phyloP scores from a whole-genome alignment of 305 asterid species.

The Plantago lanceolata region DNA sequence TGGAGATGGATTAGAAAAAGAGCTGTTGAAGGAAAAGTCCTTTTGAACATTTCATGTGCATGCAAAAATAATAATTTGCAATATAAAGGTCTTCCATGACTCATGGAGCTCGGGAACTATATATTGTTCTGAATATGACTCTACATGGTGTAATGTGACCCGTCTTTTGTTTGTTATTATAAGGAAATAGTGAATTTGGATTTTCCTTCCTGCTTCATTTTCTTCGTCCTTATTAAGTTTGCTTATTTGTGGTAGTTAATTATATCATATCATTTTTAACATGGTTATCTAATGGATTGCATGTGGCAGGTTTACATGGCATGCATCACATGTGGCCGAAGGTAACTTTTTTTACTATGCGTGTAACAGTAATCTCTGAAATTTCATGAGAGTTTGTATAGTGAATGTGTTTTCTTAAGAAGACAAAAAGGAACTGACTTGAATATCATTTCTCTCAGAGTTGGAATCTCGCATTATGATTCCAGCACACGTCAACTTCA shows the following conservation, averaged over 20 bases:
- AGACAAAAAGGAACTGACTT: conserved; percentile 9
- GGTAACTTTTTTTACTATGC: conserved; percentile 38
- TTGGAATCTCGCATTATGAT: conserved; percentile 85
- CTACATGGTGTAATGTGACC: no score
- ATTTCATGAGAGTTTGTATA: conserved; percentile 13
- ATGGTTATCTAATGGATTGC: conserved; percentile 23
- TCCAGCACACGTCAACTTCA: conserved; percentile 61
- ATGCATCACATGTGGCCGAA: conserved; percentile 70
- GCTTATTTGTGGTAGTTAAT: background rate
- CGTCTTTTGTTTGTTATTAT: no score
- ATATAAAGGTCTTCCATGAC: no score
- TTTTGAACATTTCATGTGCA: no score
- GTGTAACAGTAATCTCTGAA: conserved; percentile 1
- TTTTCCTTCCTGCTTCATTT: no score
- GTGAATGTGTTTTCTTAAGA: conserved; percentile 13
- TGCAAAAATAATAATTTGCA: no score
- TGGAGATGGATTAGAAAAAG: no score
- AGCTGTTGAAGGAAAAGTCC: no score
- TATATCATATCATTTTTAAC: background rate
- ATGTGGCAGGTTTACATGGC: conserved; percentile 82
- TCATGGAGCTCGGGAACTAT: no score
- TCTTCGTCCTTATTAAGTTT: background rate
- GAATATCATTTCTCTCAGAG: conserved; percentile 43
- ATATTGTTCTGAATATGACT: no score
- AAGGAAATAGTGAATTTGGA: no score